These are phyloP conservation scores for Mangifera indica DNA, from an alignment of 345 rosid species.

Conservation along the genomic window DNA sequence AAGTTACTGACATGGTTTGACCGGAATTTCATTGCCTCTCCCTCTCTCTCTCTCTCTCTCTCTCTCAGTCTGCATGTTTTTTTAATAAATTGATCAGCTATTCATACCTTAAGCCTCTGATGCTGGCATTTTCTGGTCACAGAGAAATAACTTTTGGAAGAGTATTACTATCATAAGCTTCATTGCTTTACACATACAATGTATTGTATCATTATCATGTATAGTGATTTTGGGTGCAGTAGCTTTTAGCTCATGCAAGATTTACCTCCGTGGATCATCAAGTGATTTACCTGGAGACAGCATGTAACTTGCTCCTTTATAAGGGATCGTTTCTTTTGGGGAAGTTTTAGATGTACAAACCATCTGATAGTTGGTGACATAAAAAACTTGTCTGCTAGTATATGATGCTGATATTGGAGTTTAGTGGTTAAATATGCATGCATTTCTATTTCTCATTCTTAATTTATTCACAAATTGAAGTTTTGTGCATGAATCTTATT, in stretches of 20 bases:
- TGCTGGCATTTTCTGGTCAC: not conserved
- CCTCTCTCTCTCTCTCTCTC: not conserved
- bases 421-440: too few relatives aligned
- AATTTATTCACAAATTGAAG: not conserved
- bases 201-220: not conserved
- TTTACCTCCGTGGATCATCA: not conserved
- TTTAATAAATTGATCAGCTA: not conserved
- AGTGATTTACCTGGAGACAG: not conserved
- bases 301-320: not conserved
- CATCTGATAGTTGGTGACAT: too few relatives aligned
- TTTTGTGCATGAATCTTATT: not conserved
- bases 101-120: not conserved
- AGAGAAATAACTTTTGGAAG: not conserved
- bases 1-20: not conserved
- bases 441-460: not conserved
- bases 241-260: not conserved
- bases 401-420: too few relatives aligned
- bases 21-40: not conserved
- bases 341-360: too few relatives aligned
- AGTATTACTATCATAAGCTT: not conserved
- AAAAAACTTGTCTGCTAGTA: too few relatives aligned
- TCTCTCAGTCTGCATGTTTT: not conserved
- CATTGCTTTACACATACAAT: not conserved
- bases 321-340: not conserved
- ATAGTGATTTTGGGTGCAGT: not conserved